Evolutionary conservation across 257 asterid species (phyloP), one percentile per base, ranked within the genome.

Genomic region (Salvia splendens): DNA sequence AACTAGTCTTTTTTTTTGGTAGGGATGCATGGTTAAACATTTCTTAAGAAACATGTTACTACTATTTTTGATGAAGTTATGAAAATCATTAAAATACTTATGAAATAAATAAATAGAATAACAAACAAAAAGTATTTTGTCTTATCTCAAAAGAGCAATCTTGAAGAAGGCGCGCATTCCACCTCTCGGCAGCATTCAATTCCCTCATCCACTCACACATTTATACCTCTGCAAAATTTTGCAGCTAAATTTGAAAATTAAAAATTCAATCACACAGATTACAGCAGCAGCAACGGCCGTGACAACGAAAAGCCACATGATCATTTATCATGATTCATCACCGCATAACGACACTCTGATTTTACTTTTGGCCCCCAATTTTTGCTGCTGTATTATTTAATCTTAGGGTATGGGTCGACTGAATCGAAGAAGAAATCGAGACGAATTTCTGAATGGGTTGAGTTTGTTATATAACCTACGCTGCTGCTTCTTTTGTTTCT

Each of bases 121-220:
- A 17, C 1, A 17, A n/a, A n/a, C n/a, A n/a, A n/a, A n/a, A n/a
- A n/a, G n/a, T 33, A 46, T 41, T 35, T 63, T 65, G 71, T 73
- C 60, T 58, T 53, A 36, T 46, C 12, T 47, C 64, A 54, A 45
- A 40, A 70, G 53, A 62, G 57, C 73, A 70, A 69, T 73, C 63
- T 62, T 56, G 70, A 61, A 72, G 45, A 35, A 53, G 80, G 78
- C 80, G 72, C 76, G 80, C 67, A 67, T 75, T 67, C 36, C 36
- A 33, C 36, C 36, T 1, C 38, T 33, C 38, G 36, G 2, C 4
- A 64, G 69, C 73, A 76, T 70, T 69, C 79, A 78, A 40, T 72
- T 52, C 62, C 30, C 30, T 24, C 30, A 24, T 24, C 30, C 30
- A 33, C 38, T 33, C 38, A 12, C 11, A 28, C 73, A 70, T 71